Percentiles rank a stretch among this genome's conserved stretches.
phyloP scores from a whole-genome alignment of 2,329 filamentous ascomycete species.

The Colletotrichum siamense region DNA sequence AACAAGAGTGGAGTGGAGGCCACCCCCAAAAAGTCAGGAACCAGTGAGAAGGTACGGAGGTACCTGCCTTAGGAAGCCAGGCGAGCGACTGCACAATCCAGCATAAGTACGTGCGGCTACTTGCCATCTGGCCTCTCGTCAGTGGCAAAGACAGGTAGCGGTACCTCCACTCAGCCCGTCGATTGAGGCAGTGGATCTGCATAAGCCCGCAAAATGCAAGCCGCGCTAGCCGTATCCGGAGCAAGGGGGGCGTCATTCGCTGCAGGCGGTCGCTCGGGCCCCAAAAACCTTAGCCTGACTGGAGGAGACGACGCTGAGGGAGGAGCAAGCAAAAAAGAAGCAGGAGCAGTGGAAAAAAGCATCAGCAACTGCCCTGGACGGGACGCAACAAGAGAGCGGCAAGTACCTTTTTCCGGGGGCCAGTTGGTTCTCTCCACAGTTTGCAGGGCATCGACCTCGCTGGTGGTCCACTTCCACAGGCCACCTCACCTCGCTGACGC shows the following conservation, averaged over 20 bases:
- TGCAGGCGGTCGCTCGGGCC: conserved; percentile 19
- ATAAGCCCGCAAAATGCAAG: not conserved
- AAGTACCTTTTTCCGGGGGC: not conserved
- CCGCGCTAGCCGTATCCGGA: not conserved
- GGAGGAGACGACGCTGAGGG: not conserved
- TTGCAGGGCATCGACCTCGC: not conserved
- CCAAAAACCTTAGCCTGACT: conserved; percentile 10
- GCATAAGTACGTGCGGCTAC: not conserved
- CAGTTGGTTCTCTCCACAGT: not conserved
- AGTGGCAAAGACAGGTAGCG: not conserved
- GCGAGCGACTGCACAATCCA: not conserved
- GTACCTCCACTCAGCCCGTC: not conserved
- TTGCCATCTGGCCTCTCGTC: not conserved
- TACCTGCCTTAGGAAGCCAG: conserved; percentile 1
- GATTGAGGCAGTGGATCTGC: conserved; percentile 20
- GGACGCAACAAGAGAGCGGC: not conserved
- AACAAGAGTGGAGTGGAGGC: not conserved
- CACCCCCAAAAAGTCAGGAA: not conserved
- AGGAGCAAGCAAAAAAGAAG: not conserved
- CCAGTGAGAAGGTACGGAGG: not conserved
- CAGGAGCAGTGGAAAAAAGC: not conserved
- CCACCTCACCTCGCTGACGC: not conserved
- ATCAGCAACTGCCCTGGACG: not conserved
- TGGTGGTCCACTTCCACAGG: not conserved
- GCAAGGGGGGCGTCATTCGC: conserved; percentile 11